These are phyloP conservation scores for Apophysomyces variabilis DNA, from an alignment of 371 early-diverging fungal species.

Conservation along the genomic window DNA sequence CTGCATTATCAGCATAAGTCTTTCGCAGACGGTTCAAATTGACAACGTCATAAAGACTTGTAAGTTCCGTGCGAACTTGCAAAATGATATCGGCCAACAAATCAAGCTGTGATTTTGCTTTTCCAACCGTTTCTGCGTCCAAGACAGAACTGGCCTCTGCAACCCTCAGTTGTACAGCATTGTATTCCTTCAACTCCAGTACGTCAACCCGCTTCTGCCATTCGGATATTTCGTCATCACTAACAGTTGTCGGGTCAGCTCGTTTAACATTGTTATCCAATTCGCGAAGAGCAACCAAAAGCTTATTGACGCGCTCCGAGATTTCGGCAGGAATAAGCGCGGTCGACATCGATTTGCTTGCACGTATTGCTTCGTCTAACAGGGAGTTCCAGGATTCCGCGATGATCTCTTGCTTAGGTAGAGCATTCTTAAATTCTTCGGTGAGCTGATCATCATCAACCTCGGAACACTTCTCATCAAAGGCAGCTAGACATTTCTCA, in stretches of 20 bases:
- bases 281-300: conserved; percentile 6
- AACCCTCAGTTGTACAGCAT: background rate
- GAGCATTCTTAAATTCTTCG: conserved; percentile 15
- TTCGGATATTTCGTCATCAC: conserved; percentile 14
- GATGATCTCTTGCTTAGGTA: conserved; percentile 26
- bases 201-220: conserved; percentile 8
- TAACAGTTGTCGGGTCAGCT: conserved; percentile 16
- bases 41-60: conserved; percentile 18
- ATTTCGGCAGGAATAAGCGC: conserved; percentile 30
- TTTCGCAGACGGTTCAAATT: conserved; percentile 24
- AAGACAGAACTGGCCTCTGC: background rate
- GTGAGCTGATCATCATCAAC: conserved; percentile 22
- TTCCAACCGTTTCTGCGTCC: background rate
- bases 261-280: background rate
- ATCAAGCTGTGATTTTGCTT: conserved; percentile 13
- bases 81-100: conserved; percentile 10
- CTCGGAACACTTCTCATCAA: conserved; percentile 24
- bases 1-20: conserved; percentile 21
- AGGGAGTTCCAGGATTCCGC: conserved; percentile 22
- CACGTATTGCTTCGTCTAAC: background rate
- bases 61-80: conserved; percentile 11
- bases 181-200: conserved; percentile 1
- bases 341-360: background rate
- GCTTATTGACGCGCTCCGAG: conserved; percentile 2
- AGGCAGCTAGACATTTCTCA: conserved; percentile 30